Conservation (phyloP, 345 rosid genomes). For the Erucastrum elatum region DNA sequence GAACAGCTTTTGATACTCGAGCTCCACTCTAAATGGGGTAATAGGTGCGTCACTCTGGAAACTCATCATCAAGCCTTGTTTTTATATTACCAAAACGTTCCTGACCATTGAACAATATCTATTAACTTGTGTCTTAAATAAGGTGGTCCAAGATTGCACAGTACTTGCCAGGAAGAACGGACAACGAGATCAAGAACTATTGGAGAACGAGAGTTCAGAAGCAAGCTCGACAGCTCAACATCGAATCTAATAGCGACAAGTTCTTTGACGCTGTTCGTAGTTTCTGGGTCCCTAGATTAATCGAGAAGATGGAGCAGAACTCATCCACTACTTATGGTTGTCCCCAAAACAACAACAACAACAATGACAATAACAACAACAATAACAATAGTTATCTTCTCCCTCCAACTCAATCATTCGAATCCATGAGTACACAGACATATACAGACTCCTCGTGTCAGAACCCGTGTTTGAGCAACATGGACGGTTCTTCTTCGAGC, state of each 20-base stretch:
- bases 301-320: constrained; percentile 63
- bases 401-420: constrained; percentile 22
- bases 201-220: constrained; percentile 97
- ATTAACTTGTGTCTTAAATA: not conserved
- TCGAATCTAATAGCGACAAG: constrained; percentile 69
- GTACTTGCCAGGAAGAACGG: constrained; percentile 89
- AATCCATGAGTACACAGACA: constrained; percentile 9
- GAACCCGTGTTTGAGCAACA: not conserved
- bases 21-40: constrained; percentile 93
- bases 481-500: constrained; percentile 32
- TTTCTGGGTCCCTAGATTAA: constrained; percentile 76
- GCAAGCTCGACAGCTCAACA: constrained; percentile 78
- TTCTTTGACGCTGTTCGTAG: constrained; percentile 68
- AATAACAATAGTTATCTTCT: constrained; percentile 28
- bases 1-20: constrained; percentile 89
- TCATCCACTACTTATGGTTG: constrained; percentile 28
- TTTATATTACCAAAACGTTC: not conserved
- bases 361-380: not conserved
- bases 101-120: not conserved
- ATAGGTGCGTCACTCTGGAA: constrained; percentile 49
- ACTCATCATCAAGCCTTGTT: not conserved
- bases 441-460: not conserved
- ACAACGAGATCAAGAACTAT: constrained; percentile 89
- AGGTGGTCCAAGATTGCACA: constrained; percentile 97
- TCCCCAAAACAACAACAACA: constrained; percentile 17